A percentile compares a stretch with the other conserved stretches of the same genome.
Conservation (phyloP, 2,329 filamentous ascomycete genomes). For the Trichoderma breve region DNA sequence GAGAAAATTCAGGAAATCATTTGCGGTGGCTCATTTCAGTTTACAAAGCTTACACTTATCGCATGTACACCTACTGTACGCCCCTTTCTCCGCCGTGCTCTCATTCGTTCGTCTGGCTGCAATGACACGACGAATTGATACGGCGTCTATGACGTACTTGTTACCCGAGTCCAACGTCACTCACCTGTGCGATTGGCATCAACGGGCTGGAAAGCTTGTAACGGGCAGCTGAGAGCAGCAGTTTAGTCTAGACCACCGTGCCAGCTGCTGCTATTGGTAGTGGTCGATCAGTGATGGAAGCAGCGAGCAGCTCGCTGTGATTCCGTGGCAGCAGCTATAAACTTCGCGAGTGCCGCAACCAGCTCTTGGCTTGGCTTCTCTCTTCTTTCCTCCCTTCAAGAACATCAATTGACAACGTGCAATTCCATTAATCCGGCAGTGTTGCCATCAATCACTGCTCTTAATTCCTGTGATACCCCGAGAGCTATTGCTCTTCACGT, state of each 20-base stretch:
- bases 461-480: constrained; percentile 14
- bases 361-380: neutral
- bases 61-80: neutral
- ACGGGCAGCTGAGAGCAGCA: neutral
- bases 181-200: constrained; percentile 23
- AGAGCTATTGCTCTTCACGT: constrained; percentile 2
- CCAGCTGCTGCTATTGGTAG: neutral
- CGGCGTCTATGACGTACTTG: constrained; percentile 35
- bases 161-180: constrained; percentile 37
- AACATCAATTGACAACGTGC: constrained; percentile 8
- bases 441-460: neutral
- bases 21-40: neutral
- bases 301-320: neutral
- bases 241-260: neutral
- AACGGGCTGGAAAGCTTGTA: constrained; percentile 7
- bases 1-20: neutral
- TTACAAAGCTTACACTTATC: neutral
- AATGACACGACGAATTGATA: neutral
- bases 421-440: neutral
- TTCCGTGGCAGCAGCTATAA: neutral
- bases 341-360: neutral
- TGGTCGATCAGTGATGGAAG: neutral
- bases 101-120: neutral
- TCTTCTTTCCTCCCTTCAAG: constrained; percentile 18
- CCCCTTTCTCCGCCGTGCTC: neutral